Conservation (phyloP, 23 red algal species). For the Gracilariopsis chorda region DNA sequence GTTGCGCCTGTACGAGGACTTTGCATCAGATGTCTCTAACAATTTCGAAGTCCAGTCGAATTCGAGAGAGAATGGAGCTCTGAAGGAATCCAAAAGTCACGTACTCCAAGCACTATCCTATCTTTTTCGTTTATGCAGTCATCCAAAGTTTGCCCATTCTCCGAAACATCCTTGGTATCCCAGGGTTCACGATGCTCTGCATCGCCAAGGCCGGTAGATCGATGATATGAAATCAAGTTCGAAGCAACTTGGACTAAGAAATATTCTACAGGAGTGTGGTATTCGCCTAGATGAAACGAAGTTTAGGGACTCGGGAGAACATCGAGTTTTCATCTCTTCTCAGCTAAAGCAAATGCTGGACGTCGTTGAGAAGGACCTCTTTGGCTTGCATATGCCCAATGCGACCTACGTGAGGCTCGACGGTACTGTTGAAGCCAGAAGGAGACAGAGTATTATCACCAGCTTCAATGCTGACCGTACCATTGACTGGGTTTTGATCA, state of each 20-base stretch:
- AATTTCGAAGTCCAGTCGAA: not conserved
- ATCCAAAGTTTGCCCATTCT: slow-evolving; percentile 66
- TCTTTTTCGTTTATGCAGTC: slow-evolving; percentile 71
- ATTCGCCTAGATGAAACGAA: slow-evolving; percentile 23
- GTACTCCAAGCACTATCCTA: slow-evolving; percentile 67
- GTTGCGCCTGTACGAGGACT: slow-evolving; percentile 79
- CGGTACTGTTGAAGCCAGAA: slow-evolving; percentile 60
- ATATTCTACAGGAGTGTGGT: slow-evolving; percentile 70
- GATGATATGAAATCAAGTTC: slow-evolving; percentile 52
- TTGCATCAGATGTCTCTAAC: slow-evolving; percentile 23
- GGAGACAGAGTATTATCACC: slow-evolving; percentile 78
- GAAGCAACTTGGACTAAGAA: slow-evolving; percentile 58
- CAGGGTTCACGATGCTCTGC: not conserved
- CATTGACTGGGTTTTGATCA: slow-evolving; percentile 83
- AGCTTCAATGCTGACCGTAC: slow-evolving; percentile 93
- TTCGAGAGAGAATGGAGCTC: not conserved
- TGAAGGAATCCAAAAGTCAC: not conserved
- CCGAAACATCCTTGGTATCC: not conserved
- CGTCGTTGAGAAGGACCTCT: slow-evolving; percentile 79
- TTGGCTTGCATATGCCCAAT: slow-evolving; percentile 46
- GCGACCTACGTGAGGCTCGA: slow-evolving; percentile 87
- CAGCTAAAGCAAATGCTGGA: slow-evolving; percentile 88
- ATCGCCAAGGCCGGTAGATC: not conserved
- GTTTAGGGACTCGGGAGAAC: slow-evolving; percentile 19
- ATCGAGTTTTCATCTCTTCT: slow-evolving; percentile 86